phyloP scores from a whole-genome alignment of 1,139 yeast species.

The Scheffersomyces lignicola region DNA sequence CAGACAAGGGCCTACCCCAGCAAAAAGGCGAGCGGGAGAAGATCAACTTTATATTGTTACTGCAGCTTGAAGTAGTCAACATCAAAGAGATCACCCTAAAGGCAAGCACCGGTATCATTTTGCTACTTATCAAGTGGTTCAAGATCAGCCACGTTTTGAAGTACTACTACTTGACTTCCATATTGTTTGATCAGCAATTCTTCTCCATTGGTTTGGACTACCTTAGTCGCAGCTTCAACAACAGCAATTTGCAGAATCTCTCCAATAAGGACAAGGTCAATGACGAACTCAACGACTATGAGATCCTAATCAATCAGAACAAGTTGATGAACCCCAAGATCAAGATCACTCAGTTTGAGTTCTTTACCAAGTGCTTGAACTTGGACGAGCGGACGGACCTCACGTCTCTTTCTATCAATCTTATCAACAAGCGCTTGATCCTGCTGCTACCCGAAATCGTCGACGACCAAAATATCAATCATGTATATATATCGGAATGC shows the following conservation, averaged over 20 bases:
- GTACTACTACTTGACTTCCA: slow-evolving; percentile 68
- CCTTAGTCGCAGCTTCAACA: slow-evolving; percentile 40
- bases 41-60: slow-evolving; percentile 29
- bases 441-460: slow-evolving; percentile 25
- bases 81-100: slow-evolving; percentile 67
- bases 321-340: slow-evolving; percentile 49
- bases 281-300: slow-evolving; percentile 38
- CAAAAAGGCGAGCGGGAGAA: slow-evolving; percentile 20
- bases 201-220: slow-evolving; percentile 45
- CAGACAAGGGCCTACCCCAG: slow-evolving; percentile 5
- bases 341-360: slow-evolving; percentile 37
- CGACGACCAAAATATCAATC: slow-evolving; percentile 29
- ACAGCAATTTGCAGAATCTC: slow-evolving; percentile 30
- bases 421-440: slow-evolving; percentile 33
- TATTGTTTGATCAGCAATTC: slow-evolving; percentile 73
- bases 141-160: slow-evolving; percentile 75
- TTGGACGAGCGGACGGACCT: no score
- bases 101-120: slow-evolving; percentile 56
- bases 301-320: slow-evolving; percentile 34
- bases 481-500: slow-evolving; percentile 29
- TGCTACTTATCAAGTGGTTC: slow-evolving; percentile 70
- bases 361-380: slow-evolving; percentile 44
- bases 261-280: slow-evolving; percentile 7
- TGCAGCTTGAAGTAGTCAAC: slow-evolving; percentile 55
- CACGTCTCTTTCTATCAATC: slow-evolving; percentile 12